Evolutionary conservation across 495 filamentous ascomycete species (phyloP), one percentile per base, ranked within the genome.

Genomic region (Glutinoglossum americanum): DNA sequence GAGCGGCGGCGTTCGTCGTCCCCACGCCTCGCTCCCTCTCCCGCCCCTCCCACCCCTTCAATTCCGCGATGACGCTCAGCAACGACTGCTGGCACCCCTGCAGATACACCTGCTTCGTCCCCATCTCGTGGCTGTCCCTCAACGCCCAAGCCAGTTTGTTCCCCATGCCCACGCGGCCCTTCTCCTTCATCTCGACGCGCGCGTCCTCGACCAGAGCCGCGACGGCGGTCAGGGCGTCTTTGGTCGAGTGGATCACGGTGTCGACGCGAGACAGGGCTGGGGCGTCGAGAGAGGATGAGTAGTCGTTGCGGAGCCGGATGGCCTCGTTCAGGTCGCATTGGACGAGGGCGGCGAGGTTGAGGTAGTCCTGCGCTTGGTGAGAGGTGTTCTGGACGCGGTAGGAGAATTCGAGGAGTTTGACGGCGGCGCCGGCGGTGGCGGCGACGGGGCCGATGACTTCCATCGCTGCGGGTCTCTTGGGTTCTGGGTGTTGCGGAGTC

Each of bases 181-280:
- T 1, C 68, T 69, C 45, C 54, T 68, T 21, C 67, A 66, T 5
- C 51, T 70, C 47, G 67, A 62, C 21, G 56, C 68, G 33, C 67
- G 68, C 48, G 68, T 66, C 26, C 69, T 70, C 45, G 67, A 67
- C 23, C 68, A 66, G 66, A 67, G 68, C 35, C 68, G 67, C 37
- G 65, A 64, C 0, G 68, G 67, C 26, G 68, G 68, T 59, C 57
- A 68, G 35, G 63, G 62, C 61, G 67, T 4, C 3, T 41, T 41
- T 41, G 37, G 37, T 41, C 5, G 8, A 13, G 37, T 60, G 47
- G 57, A 56, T 13, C 60, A 61, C 41, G 37, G 37, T 41, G 37
- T 41, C 37, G 37, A 17, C 13, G 37, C 37, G 37, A 17, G 1
- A 2, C 8, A 41, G 37, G 13, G 37, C 5, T 4, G 5, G 37